Percentiles rank a stretch among this genome's conserved stretches.
These are phyloP conservation scores for Hypocrella siamensis DNA, from an alignment of 2,329 filamentous ascomycete species.

Conservation along the genomic window DNA sequence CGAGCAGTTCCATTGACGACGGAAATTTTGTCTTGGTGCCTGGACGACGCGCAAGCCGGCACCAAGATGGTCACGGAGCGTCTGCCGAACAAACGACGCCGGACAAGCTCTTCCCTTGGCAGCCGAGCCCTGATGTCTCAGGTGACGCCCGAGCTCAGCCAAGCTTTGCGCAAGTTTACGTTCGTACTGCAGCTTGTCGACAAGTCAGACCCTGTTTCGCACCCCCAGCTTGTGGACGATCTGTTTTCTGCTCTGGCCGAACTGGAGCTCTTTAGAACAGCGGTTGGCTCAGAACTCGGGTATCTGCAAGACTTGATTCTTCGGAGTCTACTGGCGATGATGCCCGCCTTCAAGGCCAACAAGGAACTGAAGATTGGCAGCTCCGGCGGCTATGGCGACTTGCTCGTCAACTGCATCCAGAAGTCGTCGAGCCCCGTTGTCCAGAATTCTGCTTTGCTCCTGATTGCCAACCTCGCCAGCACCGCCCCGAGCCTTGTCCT, in stretches of 20 bases:
- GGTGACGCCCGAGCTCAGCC: slow-evolving; percentile 48
- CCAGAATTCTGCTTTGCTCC: slow-evolving; percentile 76
- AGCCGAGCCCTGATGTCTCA: slow-evolving; percentile 43
- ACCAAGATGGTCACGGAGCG: slow-evolving; percentile 56
- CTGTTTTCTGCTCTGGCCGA: slow-evolving; percentile 79
- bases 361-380: slow-evolving; percentile 53
- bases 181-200: slow-evolving; percentile 83
- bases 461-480: slow-evolving; percentile 75
- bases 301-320: slow-evolving; percentile 81
- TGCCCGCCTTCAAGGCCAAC: slow-evolving; percentile 56
- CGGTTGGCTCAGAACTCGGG: slow-evolving; percentile 72
- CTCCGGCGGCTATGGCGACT: slow-evolving; percentile 68
- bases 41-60: slow-evolving; percentile 60
- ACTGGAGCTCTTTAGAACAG: slow-evolving; percentile 67
- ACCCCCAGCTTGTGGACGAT: slow-evolving; percentile 60
- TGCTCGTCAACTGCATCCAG: slow-evolving; percentile 88
- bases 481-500: slow-evolving; percentile 82
- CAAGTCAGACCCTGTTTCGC: slow-evolving; percentile 56
- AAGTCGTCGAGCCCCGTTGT: slow-evolving; percentile 85
- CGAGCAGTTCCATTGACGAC: slow-evolving; percentile 60
- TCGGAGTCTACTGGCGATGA: slow-evolving; percentile 66
- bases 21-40: slow-evolving; percentile 52
- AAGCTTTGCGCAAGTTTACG: slow-evolving; percentile 60
- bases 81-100: slow-evolving; percentile 62
- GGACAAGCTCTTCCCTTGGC: slow-evolving; percentile 59